Conservation (phyloP, 2,329 filamentous ascomycete species). For the Cladosporium sp. region DNA sequence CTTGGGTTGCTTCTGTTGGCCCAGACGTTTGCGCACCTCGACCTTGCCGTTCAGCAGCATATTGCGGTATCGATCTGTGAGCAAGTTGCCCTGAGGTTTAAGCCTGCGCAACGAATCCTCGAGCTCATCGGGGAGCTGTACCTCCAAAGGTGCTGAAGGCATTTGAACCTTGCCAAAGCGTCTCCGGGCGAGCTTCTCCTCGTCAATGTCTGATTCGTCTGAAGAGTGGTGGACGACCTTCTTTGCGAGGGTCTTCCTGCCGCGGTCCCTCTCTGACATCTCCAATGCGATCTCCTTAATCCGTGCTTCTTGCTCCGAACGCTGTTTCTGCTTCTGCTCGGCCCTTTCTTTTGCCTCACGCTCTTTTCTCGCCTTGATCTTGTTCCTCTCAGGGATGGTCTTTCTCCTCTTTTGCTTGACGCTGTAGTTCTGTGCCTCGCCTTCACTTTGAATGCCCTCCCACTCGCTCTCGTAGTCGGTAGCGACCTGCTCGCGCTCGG, state of each 20-base stretch:
- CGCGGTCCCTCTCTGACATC: constrained; percentile 55
- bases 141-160: constrained; percentile 60
- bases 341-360: constrained; percentile 73
- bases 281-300: constrained; percentile 68
- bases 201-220: constrained; percentile 30
- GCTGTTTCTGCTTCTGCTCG: constrained; percentile 69
- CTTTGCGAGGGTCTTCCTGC: constrained; percentile 20
- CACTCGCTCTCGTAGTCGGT: constrained; percentile 68
- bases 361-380: constrained; percentile 81
- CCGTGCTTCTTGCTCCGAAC: constrained; percentile 65
- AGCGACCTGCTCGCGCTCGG: constrained; percentile 66
- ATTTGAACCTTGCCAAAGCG: constrained; percentile 69
- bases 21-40: constrained; percentile 73
- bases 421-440: constrained; percentile 53
- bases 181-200: constrained; percentile 57
- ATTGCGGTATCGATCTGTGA: constrained; percentile 88
- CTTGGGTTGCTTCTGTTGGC: constrained; percentile 78
- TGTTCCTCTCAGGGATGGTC: constrained; percentile 81
- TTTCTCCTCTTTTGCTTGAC: constrained; percentile 76
- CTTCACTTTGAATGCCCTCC: constrained; percentile 59
- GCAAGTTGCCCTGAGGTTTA: constrained; percentile 91
- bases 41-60: constrained; percentile 85
- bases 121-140: constrained; percentile 48
- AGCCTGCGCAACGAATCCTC: constrained; percentile 47
- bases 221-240: constrained; percentile 18